Evolutionary conservation across 495 filamentous ascomycete species (phyloP), one percentile per base, ranked within the genome.

Genomic region (Sordaria brevicollis): DNA sequence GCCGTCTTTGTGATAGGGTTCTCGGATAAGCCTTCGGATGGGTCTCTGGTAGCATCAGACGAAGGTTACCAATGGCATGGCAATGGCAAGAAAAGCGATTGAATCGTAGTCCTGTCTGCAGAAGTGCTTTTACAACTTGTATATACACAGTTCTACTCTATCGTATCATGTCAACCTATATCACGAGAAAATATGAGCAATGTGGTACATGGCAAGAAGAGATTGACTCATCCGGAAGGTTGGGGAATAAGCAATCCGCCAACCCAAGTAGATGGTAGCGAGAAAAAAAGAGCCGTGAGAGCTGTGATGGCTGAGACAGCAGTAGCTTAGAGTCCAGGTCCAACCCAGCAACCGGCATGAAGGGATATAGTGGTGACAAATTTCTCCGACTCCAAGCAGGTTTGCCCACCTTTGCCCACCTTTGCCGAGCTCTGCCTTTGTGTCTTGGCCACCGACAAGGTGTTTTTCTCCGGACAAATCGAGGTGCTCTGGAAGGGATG

Each of bases 1-100:
- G 7, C 29, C 3, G 10, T 25, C 11, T 29, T 43, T 54, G 19
- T 54, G 21, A 21, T 25, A 9, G 43, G 43, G 43, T 54, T 21
- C 43, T 13, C 4, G 21, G 10, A 74, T 65, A 62, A 69, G 71
- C 72, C 57, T 36, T 70, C 39, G 69, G 67, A 69, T 71, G 67
- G 69, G 68, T 38, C 68, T 71, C 67, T 13, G 65, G 13, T 66
- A 38, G 70, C 71, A 74, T 75, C 71, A 73, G 75, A 71, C 49
- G 69, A 72, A 38, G 69, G 70, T 69, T 72, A 41, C 73, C 70
- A 72, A 65, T 71, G 35, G 39, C 31, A 29, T 54, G 21, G 43
- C 11, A 35, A 36, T n/a, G 54, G 65, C 31, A 49, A 39, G 29
- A 49, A 69, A 49, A 38, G 17, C 17, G 29, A 33, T 65, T 25